Evolutionary conservation across 192 early-diverging fungal species (phyloP).

Genomic region (Phlyctochytrium arcticum): DNA sequence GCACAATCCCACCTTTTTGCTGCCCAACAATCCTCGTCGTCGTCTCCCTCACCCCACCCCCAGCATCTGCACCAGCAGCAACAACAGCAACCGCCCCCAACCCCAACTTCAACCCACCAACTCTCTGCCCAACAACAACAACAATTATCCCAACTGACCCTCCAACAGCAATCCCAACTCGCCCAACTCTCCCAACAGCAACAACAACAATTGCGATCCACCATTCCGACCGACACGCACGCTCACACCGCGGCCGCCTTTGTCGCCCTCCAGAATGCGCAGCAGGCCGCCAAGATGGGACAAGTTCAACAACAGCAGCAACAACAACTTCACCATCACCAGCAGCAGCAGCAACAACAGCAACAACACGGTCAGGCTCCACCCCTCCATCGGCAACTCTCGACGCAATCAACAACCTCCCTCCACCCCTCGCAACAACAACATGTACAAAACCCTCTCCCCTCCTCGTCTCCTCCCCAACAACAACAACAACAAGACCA

Average conservation of each 20-base stretch:
- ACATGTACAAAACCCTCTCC: too few relatives aligned
- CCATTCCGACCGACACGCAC: slow-evolving; percentile 15
- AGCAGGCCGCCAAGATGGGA: slow-evolving; percentile 27
- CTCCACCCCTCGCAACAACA: too few relatives aligned
- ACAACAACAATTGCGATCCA: slow-evolving; percentile 4
- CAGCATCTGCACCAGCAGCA: too few relatives aligned
- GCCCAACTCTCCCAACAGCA: slow-evolving; percentile 7
- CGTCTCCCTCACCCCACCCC: too few relatives aligned
- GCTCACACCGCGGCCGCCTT: slow-evolving; percentile 30
- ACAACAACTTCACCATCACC: not conserved
- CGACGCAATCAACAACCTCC: too few relatives aligned
- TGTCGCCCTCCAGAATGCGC: slow-evolving; percentile 29
- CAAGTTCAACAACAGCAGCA: slow-evolving; percentile 27
- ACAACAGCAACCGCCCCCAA: not conserved
- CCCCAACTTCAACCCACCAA: too few relatives aligned
- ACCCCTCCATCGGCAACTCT: too few relatives aligned
- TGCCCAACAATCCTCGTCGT: too few relatives aligned
- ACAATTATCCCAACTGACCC: not conserved
- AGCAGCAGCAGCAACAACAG: slow-evolving; percentile 6
- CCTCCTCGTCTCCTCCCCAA: too few relatives aligned
- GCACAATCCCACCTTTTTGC: too few relatives aligned
- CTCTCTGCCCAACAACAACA: not conserved
- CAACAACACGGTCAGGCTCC: too few relatives aligned
- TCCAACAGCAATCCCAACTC: not conserved
- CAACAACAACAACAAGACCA: slow-evolving; percentile 15